phyloP scores from a whole-genome alignment of 352 stramenopile species.

The Phytopythium chamaehyphon region DNA sequence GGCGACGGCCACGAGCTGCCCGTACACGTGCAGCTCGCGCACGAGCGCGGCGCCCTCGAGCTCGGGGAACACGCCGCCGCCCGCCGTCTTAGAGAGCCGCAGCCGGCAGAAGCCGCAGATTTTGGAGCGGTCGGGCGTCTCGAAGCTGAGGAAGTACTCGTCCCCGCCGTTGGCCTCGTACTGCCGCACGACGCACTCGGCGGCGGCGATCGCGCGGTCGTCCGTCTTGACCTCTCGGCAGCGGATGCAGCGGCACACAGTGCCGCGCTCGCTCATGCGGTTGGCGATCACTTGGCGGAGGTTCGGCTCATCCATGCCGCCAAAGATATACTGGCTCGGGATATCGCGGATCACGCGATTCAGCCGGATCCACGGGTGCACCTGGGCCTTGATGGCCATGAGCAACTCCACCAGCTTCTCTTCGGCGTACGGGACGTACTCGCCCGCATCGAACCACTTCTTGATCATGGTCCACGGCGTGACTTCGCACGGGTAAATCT shows the following conservation, averaged over 20 bases:
- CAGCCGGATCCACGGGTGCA: slow-evolving; percentile 93
- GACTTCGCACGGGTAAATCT: slow-evolving; percentile 94
- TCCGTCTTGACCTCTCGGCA: slow-evolving; percentile 91
- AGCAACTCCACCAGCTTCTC: slow-evolving; percentile 86
- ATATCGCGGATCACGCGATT: slow-evolving; percentile 94
- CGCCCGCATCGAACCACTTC: slow-evolving; percentile 87
- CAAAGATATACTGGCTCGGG: slow-evolving; percentile 92
- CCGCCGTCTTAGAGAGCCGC: slow-evolving; percentile 64
- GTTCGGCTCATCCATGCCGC: slow-evolving; percentile 91
- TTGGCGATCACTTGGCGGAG: slow-evolving; percentile 87
- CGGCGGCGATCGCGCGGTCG: slow-evolving; percentile 65
- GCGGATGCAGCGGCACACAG: slow-evolving; percentile 86
- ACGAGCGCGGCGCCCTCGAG: slow-evolving; percentile 80
- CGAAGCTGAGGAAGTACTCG: slow-evolving; percentile 93
- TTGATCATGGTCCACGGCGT: slow-evolving; percentile 90
- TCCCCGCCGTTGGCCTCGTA: slow-evolving; percentile 86
- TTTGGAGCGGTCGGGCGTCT: slow-evolving; percentile 84
- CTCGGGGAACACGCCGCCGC: slow-evolving; percentile 69
- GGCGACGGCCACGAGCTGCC: slow-evolving; percentile 69
- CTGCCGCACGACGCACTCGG: slow-evolving; percentile 65
- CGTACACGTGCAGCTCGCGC: slow-evolving; percentile 90
- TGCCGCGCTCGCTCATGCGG: slow-evolving; percentile 71
- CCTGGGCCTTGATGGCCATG: slow-evolving; percentile 86
- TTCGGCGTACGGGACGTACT: slow-evolving; percentile 88
- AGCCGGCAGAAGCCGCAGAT: slow-evolving; percentile 91